Base-by-base conservation (phyloP, 2,329 filamentous ascomycete species). In the Hymenoscyphus salicellus region DNA sequence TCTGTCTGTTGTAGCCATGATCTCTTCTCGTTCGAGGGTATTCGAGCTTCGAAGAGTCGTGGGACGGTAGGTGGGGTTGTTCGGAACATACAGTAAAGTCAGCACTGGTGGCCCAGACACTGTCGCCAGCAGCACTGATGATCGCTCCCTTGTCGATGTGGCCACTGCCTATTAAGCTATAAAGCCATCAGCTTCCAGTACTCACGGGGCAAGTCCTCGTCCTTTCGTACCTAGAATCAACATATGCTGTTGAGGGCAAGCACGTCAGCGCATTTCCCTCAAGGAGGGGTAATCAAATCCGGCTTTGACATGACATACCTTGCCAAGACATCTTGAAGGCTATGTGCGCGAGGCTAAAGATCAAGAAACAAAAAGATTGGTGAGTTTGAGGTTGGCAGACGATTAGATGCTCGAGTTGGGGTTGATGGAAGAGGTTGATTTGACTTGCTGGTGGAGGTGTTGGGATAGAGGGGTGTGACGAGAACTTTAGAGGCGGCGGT, bases 61-160 rank as follows among this genome's bases (percentile, higher is more conserved):
- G 30, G 30, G 14, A 26, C 56, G 43, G 46, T 26, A 46, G 55
- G 26, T 28, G 26, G 32, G 33, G 30, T 30, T 59, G 6, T 38
- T 32, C 52, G 26, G 49, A 41, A 72, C 74, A 64, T 73, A 76
- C 75, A 10, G 69, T 67, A 82, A 97, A 96, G 71, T 83, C 85
- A 62, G 84, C 26, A 32, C 87, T 88, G 52, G 82, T 77, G 66
- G 92, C 92, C 92, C 92, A 96, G 73, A 86, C 84, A 77, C 89
- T 92, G 79, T 91, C 90, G 73, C 92, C 91, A 72, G 90, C 90
- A 70, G 80, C 81, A 79, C 90, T 93, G 83, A 95, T 87, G 78
- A 97, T 93, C 76, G 91, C 90, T 74, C 85, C 93, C 82, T 92
- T 89, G 82, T 95, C 89, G 75, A 96, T 80, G 77, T 93, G 89